A percentile compares a stretch with the other conserved stretches of the same genome.
phyloP scores from a whole-genome alignment of 164 flowering plant species.

The Magnolia sinica region DNA sequence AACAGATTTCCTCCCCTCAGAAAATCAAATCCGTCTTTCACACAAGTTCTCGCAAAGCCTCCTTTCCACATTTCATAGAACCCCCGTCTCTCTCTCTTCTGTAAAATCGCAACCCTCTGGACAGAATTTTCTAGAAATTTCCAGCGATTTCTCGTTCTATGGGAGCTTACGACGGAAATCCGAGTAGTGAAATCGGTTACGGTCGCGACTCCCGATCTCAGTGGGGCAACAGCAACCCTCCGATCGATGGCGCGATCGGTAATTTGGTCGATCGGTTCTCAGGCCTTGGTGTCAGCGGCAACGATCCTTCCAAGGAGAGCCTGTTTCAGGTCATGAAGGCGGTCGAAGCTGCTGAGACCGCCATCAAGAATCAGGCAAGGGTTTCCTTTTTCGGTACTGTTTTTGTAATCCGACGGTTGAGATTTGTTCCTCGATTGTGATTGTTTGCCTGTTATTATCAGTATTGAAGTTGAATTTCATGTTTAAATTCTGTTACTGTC shows the following conservation, averaged over 20 bases:
- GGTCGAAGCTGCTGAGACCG: slow-evolving; percentile 74
- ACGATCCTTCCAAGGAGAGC: slow-evolving; percentile 21
- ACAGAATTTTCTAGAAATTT: not conserved
- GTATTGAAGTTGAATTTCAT: no score
- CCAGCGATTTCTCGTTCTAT: slow-evolving; percentile 1
- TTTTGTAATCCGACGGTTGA: not conserved
- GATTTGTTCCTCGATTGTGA: not conserved
- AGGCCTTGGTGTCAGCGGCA: slow-evolving; percentile 25
- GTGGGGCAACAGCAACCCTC: slow-evolving; percentile 11
- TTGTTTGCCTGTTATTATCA: not conserved
- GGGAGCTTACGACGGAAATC: slow-evolving; percentile 22
- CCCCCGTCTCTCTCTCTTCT: not conserved
- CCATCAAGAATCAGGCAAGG: slow-evolving; percentile 64
- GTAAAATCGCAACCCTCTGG: not conserved
- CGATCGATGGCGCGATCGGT: slow-evolving; percentile 49
- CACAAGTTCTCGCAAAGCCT: no score
- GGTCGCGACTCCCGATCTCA: slow-evolving; percentile 17
- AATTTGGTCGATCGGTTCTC: slow-evolving; percentile 47
- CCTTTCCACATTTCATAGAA: no score
- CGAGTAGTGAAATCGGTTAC: slow-evolving; percentile 13
- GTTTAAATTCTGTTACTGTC: no score
- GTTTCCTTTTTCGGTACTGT: not conserved
- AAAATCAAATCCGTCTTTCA: no score
- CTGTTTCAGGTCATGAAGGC: slow-evolving; percentile 78
- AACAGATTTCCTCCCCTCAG: no score